phyloP scores from a whole-genome alignment of 2,329 filamentous ascomycete species.

The Didymella sp. region DNA sequence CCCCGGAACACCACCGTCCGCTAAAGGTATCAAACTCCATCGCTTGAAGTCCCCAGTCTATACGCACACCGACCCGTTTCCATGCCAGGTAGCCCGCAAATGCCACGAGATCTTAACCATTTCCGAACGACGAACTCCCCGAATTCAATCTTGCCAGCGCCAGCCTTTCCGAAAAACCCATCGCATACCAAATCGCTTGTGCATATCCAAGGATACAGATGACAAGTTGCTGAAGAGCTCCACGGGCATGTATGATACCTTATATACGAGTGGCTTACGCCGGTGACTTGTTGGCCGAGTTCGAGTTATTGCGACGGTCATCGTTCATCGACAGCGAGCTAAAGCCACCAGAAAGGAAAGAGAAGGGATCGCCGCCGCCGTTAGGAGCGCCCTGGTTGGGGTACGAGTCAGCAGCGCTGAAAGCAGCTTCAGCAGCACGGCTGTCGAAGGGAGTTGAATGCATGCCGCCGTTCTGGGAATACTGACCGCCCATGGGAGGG shows the following conservation, averaged over 20 bases:
- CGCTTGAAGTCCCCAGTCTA: conserved; percentile 48
- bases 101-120: conserved; percentile 49
- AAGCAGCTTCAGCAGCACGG: conserved; percentile 91
- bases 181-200: conserved; percentile 45
- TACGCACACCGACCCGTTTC: conserved; percentile 42
- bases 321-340: conserved; percentile 74
- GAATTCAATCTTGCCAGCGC: conserved; percentile 46
- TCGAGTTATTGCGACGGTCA: conserved; percentile 55
- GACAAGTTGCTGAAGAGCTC: conserved; percentile 9
- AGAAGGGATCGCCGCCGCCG: conserved; percentile 76
- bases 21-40: conserved; percentile 50
- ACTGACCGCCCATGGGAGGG: conserved; percentile 77
- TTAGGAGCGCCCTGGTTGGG: conserved; percentile 75
- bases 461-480: conserved; percentile 75
- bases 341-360: conserved; percentile 78
- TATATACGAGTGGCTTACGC: conserved; percentile 48
- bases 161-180: conserved; percentile 45
- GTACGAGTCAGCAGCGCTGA: conserved; percentile 85
- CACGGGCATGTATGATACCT: conserved; percentile 29
- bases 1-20: conserved; percentile 44
- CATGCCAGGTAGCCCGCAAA: conserved; percentile 48
- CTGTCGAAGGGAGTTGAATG: conserved; percentile 92
- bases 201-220: conserved; percentile 43
- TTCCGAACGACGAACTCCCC: conserved; percentile 49
- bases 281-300: conserved; percentile 50